Base-by-base conservation (phyloP, 352 stramenopile genomes). In the Albugo candida region DNA sequence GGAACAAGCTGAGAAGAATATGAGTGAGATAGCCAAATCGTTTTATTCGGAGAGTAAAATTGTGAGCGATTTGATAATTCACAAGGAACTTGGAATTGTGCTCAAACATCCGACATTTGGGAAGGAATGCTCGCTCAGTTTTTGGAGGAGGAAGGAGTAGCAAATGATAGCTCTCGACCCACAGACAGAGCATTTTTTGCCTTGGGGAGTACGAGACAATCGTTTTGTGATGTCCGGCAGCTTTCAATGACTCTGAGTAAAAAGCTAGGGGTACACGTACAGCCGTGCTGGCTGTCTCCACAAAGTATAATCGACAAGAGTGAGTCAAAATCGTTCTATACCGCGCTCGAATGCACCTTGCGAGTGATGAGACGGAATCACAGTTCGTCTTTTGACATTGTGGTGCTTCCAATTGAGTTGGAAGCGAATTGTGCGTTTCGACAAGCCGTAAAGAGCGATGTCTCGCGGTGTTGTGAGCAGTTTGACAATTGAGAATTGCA, bases 31-130 rank as follows among this genome's bases (percentile, higher is more conserved):
- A 70, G 76, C 68, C 48, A 82, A 83, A 52, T 80, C 64, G 11
- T 93, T 93, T 49, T 93, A 84, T 44, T 67, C 73, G 0, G 78
- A 93, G 47, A 85, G 68, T 59, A 89, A 87, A 44, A 61, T 83
- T 10, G 70, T 77, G n/a, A 64, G 41, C 43, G 91, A 91, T 61
- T 61, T 54, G 11, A 63, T 69, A 13, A 63, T 93, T 48, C 84
- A 83, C 49, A 47, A 69, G 6, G 76, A 92, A 37, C 63, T 93
- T 1, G 74, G 74, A 12, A 73, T 88, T 35, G 45, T 59, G 48
- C 54, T 92, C 2, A 48, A 58, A 1, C 87, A 92, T 44, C 76
- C 76, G 11, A 82, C 74, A 31, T 93, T 88, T 65, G 79, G 10
- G 74, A 92, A 58, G 81, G 81, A 17, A 45, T 93, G 10, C 53